phyloP scores from a whole-genome alignment of 805 yeast genomes.

The Cyberlindnera sargentensis region DNA sequence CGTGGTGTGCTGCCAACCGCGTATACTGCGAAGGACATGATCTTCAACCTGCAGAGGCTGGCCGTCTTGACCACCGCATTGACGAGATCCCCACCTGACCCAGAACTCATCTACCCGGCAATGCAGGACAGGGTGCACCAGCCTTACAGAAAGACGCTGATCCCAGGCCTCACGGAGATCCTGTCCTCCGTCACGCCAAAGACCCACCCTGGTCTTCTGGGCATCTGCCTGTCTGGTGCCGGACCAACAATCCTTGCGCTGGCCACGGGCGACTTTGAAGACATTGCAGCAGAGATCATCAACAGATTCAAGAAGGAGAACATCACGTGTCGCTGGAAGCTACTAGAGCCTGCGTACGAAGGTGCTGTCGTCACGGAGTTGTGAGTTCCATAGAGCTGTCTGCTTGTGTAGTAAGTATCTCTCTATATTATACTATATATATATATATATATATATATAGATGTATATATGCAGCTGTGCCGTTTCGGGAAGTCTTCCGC shows the following conservation, averaged over 20 bases:
- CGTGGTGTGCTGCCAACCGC: conserved; percentile 83
- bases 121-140: conserved; percentile 98
- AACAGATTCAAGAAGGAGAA: conserved; percentile 56
- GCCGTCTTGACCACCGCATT: conserved; percentile 91
- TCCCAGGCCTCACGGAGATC: conserved; percentile 86
- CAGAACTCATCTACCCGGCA: conserved; percentile 80
- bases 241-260: conserved; percentile 95
- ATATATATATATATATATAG: no score
- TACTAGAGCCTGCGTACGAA: conserved; percentile 79
- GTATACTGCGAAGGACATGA: conserved; percentile 73
- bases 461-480: no score
- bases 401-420: neutral
- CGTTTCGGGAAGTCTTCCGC: no score
- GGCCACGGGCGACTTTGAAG: conserved; percentile 83
- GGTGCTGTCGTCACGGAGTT: conserved; percentile 61
- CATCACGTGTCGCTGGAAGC: conserved; percentile 74
- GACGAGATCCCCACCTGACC: conserved; percentile 75
- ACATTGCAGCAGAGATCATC: conserved; percentile 72
- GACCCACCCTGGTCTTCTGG: conserved; percentile 77
- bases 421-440: no score
- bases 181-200: conserved; percentile 74
- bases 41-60: conserved; percentile 88
- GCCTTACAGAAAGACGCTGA: conserved; percentile 87
- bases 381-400: neutral
- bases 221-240: conserved; percentile 95